A percentile compares a stretch with the other conserved stretches of the same genome.
Conservation (phyloP, 768 basidiomycete species). For the Auriscalpium microsporum region DNA sequence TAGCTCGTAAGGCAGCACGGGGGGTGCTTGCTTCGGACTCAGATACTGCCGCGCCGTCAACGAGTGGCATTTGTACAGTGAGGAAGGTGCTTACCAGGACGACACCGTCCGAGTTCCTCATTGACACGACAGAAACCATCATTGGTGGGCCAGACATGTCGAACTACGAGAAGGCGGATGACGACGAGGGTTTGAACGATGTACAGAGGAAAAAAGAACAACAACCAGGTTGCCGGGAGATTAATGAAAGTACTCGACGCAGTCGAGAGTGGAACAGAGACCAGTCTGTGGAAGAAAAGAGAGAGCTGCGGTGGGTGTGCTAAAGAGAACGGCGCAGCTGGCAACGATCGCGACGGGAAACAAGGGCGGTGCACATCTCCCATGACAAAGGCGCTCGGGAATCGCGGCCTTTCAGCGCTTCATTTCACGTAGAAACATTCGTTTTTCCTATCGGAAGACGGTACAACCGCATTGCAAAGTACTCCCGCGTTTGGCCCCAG, state of each 20-base stretch:
- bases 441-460: constrained; percentile 42
- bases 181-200: neutral
- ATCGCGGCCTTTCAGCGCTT: too few species aligned
- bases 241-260: neutral
- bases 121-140: constrained; percentile 5
- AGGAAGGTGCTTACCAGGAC: constrained; percentile 4
- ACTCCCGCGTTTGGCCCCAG: constrained; percentile 72
- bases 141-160: neutral
- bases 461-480: constrained; percentile 73
- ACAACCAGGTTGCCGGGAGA: constrained; percentile 1
- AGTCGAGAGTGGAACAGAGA: constrained; percentile 3
- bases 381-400: neutral
- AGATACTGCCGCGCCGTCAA: neutral
- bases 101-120: constrained; percentile 3
- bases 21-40: neutral
- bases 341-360: neutral
- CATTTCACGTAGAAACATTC: neutral
- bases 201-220: neutral
- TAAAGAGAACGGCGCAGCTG: neutral
- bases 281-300: constrained; percentile 5
- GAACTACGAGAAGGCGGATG: neutral
- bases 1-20: constrained; percentile 6
- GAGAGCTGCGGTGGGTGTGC: neutral
- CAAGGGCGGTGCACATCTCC: neutral
- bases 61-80: neutral